phyloP scores from a whole-genome alignment of 1,139 yeast species.

The Yamadazyma friedrichii region DNA sequence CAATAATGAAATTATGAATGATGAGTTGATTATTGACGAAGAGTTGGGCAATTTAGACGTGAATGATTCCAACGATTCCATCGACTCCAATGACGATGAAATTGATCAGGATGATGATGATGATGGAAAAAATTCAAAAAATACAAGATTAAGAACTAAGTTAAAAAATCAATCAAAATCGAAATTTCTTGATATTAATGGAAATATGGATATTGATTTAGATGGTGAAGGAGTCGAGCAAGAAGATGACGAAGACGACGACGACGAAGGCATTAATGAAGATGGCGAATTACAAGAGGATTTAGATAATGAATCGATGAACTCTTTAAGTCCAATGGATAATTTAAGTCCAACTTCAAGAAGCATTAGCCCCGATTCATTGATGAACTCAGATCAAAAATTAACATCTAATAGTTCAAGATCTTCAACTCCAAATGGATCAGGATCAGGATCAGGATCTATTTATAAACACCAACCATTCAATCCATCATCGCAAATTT shows the following conservation, averaged over 20 bases:
- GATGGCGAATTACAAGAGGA: constrained; percentile 7
- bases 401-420: constrained; percentile 25
- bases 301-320: constrained; percentile 18
- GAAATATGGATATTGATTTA: constrained; percentile 6
- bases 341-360: constrained; percentile 40
- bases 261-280: constrained; percentile 8
- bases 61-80: constrained; percentile 2
- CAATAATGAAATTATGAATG: neutral
- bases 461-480: constrained; percentile 3
- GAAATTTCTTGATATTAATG: constrained; percentile 6
- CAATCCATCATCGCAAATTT: neutral
- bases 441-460: constrained; percentile 8
- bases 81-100: constrained; percentile 9
- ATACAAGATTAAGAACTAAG: neutral
- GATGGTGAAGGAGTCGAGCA: neutral
- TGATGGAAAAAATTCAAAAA: neutral
- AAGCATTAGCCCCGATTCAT: constrained; percentile 46
- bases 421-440: constrained; percentile 28
- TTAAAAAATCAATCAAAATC: constrained; percentile 2
- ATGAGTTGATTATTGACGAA: constrained; percentile 1
- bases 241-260: constrained; percentile 11
- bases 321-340: constrained; percentile 25
- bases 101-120: constrained; percentile 11
- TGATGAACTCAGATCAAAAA: constrained; percentile 27
- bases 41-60: constrained; percentile 5